A percentile compares a stretch with the other conserved stretches of the same genome.
Conservation (phyloP, 163 green algal species). For the Scenedesmus sp. region DNA sequence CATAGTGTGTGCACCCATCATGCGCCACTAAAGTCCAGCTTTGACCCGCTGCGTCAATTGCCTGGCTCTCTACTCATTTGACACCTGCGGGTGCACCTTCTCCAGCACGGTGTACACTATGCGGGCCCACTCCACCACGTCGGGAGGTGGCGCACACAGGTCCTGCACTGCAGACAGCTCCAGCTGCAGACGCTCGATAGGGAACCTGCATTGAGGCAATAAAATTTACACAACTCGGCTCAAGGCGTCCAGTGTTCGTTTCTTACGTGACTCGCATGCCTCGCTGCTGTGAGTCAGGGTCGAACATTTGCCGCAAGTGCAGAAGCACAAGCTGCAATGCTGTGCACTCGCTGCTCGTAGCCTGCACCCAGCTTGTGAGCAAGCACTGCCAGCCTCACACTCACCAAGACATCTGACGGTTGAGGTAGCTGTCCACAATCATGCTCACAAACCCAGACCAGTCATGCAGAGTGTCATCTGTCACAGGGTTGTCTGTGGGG, state of each 20-base stretch:
- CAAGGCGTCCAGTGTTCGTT: neutral
- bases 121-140: conserved; percentile 54
- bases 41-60: no score
- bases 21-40: no score
- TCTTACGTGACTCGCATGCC: neutral
- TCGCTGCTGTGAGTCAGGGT: no score
- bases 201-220: conserved; percentile 46
- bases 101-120: conserved; percentile 62
- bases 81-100: conserved; percentile 56
- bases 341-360: neutral
- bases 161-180: conserved; percentile 66
- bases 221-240: neutral
- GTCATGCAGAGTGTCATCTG: conserved; percentile 55
- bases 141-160: conserved; percentile 33
- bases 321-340: neutral
- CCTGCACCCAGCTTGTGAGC: neutral
- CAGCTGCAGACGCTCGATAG: conserved; percentile 71
- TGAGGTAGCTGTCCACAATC: conserved; percentile 74
- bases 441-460: conserved; percentile 75
- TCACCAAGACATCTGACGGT: conserved; percentile 66
- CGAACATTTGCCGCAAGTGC: no score
- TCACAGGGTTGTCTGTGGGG: conserved; percentile 55
- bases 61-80: neutral
- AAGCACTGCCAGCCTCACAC: neutral
- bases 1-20: neutral